Percentiles rank a stretch among this genome's conserved stretches.
phyloP scores from a whole-genome alignment of 495 filamentous ascomycete genomes.

The Hypoxylon cercidicola region DNA sequence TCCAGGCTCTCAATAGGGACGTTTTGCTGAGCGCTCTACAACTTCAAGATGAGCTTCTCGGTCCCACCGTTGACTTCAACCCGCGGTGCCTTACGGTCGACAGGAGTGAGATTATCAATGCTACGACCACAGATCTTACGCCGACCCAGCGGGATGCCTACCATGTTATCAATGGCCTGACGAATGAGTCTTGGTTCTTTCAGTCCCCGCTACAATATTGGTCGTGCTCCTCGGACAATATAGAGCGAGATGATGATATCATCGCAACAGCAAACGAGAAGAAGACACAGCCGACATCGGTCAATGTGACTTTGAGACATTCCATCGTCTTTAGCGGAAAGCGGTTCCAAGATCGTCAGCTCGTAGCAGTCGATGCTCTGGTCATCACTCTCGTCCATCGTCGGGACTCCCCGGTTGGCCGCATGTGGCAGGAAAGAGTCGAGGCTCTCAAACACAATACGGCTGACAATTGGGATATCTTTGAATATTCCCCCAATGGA shows the following conservation, averaged over 20 bases:
- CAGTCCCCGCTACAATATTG: conserved; percentile 81
- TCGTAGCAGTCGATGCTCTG: conserved; percentile 75
- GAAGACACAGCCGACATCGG: conserved; percentile 62
- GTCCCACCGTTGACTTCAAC: conserved; percentile 61
- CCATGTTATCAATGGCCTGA: conserved; percentile 63
- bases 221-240: conserved; percentile 67
- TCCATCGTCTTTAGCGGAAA: conserved; percentile 81
- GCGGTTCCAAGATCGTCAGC: conserved; percentile 66
- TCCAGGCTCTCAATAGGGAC: conserved; percentile 71
- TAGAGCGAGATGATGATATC: conserved; percentile 67
- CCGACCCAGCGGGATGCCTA: conserved; percentile 57
- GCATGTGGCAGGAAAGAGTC: conserved; percentile 66
- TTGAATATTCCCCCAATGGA: conserved; percentile 65
- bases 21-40: conserved; percentile 69
- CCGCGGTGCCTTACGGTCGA: conserved; percentile 48
- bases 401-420: conserved; percentile 65
- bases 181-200: conserved; percentile 68
- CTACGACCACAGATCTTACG: conserved; percentile 46
- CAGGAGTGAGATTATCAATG: conserved; percentile 33
- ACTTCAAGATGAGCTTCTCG: conserved; percentile 70
- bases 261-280: conserved; percentile 71
- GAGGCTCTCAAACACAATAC: conserved; percentile 56
- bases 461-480: conserved; percentile 63
- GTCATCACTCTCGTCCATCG: conserved; percentile 77
- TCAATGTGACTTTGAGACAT: conserved; percentile 75